phyloP scores from a whole-genome alignment of 2,329 filamentous ascomycete species.

The Penicillium brasilianum region DNA sequence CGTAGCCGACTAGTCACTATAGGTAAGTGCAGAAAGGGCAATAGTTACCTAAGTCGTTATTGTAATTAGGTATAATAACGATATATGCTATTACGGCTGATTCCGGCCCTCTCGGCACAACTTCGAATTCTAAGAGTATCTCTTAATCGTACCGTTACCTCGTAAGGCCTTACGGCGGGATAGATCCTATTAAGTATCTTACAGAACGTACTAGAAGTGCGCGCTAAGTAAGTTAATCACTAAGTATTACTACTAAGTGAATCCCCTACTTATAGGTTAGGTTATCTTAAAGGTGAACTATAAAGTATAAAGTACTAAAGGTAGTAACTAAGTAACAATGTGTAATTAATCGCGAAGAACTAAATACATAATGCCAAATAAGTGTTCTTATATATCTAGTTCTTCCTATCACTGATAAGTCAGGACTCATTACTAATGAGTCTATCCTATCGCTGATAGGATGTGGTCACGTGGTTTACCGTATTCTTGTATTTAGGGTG shows the following conservation, averaged over 20 bases:
- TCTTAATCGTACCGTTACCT: not conserved
- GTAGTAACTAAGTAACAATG: not conserved
- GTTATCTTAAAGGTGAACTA: not conserved
- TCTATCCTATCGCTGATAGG: too few species aligned
- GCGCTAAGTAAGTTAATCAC: not conserved
- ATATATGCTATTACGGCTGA: too few species aligned
- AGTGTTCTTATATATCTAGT: not conserved
- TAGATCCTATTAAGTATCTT: not conserved
- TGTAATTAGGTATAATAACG: too few species aligned
- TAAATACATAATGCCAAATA: not conserved
- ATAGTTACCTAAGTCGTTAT: not conserved
- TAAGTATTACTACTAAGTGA: not conserved
- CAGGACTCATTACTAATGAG: too few species aligned
- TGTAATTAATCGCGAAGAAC: not conserved
- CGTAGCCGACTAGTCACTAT: not conserved
- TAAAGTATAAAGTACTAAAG: not conserved
- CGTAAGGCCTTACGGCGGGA: not conserved
- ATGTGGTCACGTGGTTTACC: too few species aligned
- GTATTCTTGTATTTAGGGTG: too few species aligned
- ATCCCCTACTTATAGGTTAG: not conserved
- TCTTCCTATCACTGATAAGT: not conserved
- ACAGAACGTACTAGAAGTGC: not conserved
- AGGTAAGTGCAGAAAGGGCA: too few species aligned
- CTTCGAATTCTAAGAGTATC: not conserved
- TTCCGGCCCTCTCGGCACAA: too few species aligned